phyloP scores from a whole-genome alignment of 495 filamentous ascomycete species.

The Amphirosellinia nigrospora region DNA sequence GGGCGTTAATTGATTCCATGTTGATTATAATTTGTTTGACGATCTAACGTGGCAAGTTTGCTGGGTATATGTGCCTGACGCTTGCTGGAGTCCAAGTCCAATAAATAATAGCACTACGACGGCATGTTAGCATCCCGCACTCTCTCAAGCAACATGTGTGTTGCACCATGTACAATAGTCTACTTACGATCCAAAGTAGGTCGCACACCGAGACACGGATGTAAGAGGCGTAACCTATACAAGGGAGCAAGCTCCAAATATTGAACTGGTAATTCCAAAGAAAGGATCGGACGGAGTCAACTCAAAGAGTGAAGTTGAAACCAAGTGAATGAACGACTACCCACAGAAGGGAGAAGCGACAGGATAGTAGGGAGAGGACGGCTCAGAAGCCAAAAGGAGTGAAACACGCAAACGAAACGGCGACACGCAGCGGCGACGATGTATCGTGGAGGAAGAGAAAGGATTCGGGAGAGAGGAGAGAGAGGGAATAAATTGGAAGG shows the following conservation, averaged over 20 bases:
- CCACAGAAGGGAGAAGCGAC: conserved; percentile 32
- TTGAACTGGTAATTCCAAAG: conserved; percentile 40
- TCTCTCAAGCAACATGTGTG: neutral
- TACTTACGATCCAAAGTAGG: neutral
- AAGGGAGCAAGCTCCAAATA: conserved; percentile 42
- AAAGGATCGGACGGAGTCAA: conserved; percentile 59
- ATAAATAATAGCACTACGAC: conserved; percentile 14
- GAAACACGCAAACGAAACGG: conserved; percentile 40
- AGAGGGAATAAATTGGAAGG: conserved; percentile 37
- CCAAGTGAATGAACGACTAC: conserved; percentile 49
- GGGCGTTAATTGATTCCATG: conserved; percentile 56
- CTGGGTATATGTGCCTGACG: conserved; percentile 8
- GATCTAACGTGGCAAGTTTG: neutral
- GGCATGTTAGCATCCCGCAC: neutral
- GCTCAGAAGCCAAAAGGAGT: conserved; percentile 34
- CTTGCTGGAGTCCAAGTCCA: conserved; percentile 5
- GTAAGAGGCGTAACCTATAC: conserved; percentile 34
- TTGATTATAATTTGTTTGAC: conserved; percentile 31
- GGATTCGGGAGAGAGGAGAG: conserved; percentile 14
- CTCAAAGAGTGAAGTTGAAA: conserved; percentile 87
- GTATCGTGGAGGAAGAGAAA: conserved; percentile 48
- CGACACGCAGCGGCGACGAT: conserved; percentile 54
- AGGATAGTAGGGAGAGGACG: conserved; percentile 29
- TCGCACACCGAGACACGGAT: conserved; percentile 9
- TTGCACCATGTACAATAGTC: neutral